phyloP scores from a whole-genome alignment of 306 rosid species.

The Citrullus colocynthis region DNA sequence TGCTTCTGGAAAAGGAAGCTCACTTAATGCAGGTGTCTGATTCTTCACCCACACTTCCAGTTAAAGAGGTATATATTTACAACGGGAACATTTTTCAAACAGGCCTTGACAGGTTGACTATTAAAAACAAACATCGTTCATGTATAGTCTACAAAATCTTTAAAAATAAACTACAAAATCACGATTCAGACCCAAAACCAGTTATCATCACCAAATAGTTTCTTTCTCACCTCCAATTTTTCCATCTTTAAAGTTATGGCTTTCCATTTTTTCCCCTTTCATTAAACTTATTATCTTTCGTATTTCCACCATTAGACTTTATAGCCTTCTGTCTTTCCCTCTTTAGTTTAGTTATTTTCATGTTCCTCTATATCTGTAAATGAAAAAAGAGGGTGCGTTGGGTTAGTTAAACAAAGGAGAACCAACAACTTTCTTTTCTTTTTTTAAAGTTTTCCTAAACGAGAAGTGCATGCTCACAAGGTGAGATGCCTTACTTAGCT shows the following conservation, averaged over 20 bases:
- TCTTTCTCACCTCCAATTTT: background rate
- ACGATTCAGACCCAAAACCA: background rate
- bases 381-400: background rate
- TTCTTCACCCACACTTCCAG: constrained; percentile 22
- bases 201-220: background rate
- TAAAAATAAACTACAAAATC: background rate
- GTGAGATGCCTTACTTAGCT: background rate
- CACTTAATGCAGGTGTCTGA: constrained; percentile 18
- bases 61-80: constrained; percentile 35
- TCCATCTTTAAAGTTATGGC: background rate
- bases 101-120: background rate
- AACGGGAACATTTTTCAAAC: background rate
- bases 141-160: background rate
- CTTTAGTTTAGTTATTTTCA: background rate
- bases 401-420: background rate
- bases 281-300: background rate
- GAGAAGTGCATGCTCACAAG: background rate
- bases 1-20: constrained; percentile 20
- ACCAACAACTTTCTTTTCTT: background rate
- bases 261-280: background rate
- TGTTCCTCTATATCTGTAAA: background rate
- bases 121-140: background rate
- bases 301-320: background rate
- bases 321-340: background rate
- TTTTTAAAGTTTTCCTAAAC: too few relatives aligned